Base-by-base conservation (phyloP, 2,329 filamentous ascomycete species). In the Colletotrichum agaves region DNA sequence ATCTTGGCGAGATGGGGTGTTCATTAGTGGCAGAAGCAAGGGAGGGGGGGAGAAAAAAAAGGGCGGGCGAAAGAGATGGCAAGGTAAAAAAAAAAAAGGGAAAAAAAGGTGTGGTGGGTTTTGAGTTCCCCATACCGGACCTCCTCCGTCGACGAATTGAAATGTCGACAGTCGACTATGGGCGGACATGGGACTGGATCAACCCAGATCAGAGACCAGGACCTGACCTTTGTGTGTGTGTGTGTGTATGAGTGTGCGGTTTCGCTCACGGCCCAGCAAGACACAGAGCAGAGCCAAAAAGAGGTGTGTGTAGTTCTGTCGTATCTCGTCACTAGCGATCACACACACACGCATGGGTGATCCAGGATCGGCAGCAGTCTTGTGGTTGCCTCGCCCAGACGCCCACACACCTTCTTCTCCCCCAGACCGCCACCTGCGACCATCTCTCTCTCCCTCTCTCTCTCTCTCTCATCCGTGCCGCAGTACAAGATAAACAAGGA, bases 1-100 rank as follows among this genome's bases (percentile, higher is more conserved):
- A 50, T 50, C 46, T 50, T 52, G 58, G 46, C 58, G 46, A 35
- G 46, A 52, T 10, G 53, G 44, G 19, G 50, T 37, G 50, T 23
- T 37, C 33, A 17, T 53, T 53, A 10, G 50, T 12, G 4, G 44
- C 15, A n/a, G 19, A 11, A 10, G 23, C 11, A 17, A 31, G 15
- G 23, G 23, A 33, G 5, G 31, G 31, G 3, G 43, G 12, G 27
- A 17, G n/a, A 35, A 35, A 17, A 7, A 4, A 6, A 13, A 15
- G 23, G 39, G 17, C 35, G n/a, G 12, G 1, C 27, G 52, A 43
- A 35, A 56, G 15, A n/a, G 23, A 23, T 12, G 35, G 13, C 11
- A 37, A 37, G 27, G 27, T 27, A 7, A 7, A 7, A n/a, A 27
- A 7, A 7, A 7, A 7, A 7, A n/a, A 27, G 27, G 27, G 27